phyloP scores from a whole-genome alignment of 768 basidiomycete genomes.

The Calvatia gigantea region DNA sequence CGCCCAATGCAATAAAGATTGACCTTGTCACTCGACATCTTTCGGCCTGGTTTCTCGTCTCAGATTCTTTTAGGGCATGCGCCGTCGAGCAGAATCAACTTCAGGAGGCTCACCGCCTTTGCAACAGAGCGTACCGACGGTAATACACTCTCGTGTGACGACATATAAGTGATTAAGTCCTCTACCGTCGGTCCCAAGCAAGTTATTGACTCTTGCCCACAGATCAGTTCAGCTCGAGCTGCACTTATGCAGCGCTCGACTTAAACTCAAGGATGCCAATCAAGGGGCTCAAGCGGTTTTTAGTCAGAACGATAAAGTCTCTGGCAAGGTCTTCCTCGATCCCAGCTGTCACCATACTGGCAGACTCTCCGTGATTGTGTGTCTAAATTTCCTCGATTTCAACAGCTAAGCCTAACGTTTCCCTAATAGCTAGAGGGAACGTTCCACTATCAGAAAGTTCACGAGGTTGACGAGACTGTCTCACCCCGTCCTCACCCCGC shows the following conservation, averaged over 20 bases:
- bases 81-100: constrained; percentile 26
- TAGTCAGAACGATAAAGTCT: constrained; percentile 54
- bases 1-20: background rate
- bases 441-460: constrained; percentile 41
- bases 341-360: constrained; percentile 49
- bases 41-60: background rate
- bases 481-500: constrained; percentile 13
- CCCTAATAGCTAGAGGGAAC: constrained; percentile 57
- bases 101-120: constrained; percentile 21
- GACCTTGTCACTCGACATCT: background rate
- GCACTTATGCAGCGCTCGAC: constrained; percentile 58
- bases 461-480: constrained; percentile 20
- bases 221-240: constrained; percentile 58
- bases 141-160: constrained; percentile 16
- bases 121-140: constrained; percentile 20
- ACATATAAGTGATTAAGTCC: constrained; percentile 12
- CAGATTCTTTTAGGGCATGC: constrained; percentile 16
- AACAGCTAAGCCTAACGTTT: background rate
- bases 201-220: background rate
- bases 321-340: constrained; percentile 58
- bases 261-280: constrained; percentile 38
- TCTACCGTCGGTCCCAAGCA: background rate
- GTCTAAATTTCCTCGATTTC: constrained; percentile 10
- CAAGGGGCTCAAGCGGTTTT: constrained; percentile 50
- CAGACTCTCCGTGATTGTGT: constrained; percentile 54